Percentiles rank a stretch among this genome's conserved stretches.
These are phyloP conservation scores for Anisodus acutangulus DNA, from an alignment of 257 asterid species.

Conservation along the genomic window DNA sequence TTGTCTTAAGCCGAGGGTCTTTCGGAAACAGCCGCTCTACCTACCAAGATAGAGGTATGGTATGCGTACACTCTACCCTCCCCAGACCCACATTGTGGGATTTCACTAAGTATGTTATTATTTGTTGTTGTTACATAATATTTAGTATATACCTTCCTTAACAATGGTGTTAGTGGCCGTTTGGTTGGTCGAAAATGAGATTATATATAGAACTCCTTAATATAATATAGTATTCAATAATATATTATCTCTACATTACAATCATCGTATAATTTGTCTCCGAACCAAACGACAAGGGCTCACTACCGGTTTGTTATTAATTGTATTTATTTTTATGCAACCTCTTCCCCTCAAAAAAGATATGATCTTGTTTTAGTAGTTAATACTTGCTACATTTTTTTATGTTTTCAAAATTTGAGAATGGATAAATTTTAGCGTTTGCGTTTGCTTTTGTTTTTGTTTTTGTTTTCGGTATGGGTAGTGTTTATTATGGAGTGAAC, in stretches of 20 bases:
- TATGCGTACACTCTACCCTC: too few species aligned
- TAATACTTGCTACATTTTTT: neutral
- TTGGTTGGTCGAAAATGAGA: neutral
- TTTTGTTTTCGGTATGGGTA: neutral
- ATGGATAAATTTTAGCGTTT: neutral
- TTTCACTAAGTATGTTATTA: too few species aligned
- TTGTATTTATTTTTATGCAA: neutral
- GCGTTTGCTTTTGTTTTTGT: too few species aligned
- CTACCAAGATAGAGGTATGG: too few species aligned
- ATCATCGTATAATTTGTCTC: neutral
- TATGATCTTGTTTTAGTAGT: neutral
- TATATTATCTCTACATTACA: neutral
- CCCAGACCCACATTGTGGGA: too few species aligned
- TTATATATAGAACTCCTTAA: neutral
- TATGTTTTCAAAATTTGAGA: neutral
- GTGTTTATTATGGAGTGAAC: too few species aligned
- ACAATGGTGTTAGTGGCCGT: neutral
- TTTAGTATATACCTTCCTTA: conserved; percentile 18
- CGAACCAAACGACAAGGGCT: neutral
- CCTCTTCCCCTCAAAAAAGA: neutral
- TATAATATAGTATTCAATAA: neutral
- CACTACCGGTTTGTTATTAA: neutral
- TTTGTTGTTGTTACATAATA: neutral
- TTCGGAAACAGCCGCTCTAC: too few species aligned
- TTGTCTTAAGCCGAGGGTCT: too few species aligned